phyloP scores from a whole-genome alignment of 495 filamentous ascomycete genomes.

The Neurospora sp. region DNA sequence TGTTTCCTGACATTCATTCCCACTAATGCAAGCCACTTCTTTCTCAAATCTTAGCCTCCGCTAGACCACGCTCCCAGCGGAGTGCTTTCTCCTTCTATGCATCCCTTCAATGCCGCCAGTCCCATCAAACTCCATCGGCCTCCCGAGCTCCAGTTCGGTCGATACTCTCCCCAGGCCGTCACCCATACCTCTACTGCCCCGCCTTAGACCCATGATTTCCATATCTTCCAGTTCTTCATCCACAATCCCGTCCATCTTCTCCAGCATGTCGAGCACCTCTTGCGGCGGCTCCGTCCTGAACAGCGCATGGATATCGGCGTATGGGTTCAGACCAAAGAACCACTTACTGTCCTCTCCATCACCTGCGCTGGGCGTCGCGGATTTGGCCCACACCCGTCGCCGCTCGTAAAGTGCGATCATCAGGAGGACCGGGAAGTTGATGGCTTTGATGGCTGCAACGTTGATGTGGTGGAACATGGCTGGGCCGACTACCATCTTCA shows the following conservation, averaged over 20 bases:
- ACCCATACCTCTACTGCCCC: background rate
- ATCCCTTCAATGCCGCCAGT: background rate
- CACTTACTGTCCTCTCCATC: constrained; percentile 31
- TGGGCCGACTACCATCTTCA: constrained; percentile 45
- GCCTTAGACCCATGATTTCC: background rate
- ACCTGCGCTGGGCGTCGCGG: constrained; percentile 5
- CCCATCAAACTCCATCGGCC: background rate
- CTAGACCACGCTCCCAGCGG: background rate
- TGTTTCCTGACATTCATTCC: background rate
- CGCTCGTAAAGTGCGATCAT: constrained; percentile 46
- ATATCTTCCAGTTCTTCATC: background rate
- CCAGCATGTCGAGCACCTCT: constrained; percentile 30
- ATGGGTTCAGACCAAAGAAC: constrained; percentile 42
- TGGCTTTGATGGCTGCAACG: constrained; percentile 40
- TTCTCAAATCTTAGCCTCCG: background rate
- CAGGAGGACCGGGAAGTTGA: constrained; percentile 49
- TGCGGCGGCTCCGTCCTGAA: constrained; percentile 51
- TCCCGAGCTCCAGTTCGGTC: background rate
- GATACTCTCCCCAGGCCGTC: background rate
- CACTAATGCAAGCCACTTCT: background rate
- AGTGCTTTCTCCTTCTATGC: background rate
- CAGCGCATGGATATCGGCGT: constrained; percentile 50
- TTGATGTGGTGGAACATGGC: constrained; percentile 55
- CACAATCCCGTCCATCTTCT: constrained; percentile 17
- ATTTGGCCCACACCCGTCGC: constrained; percentile 24